These are phyloP conservation scores for Neoarthrinium moseri DNA, from an alignment of 2,329 filamentous ascomycete genomes.

Conservation along the genomic window DNA sequence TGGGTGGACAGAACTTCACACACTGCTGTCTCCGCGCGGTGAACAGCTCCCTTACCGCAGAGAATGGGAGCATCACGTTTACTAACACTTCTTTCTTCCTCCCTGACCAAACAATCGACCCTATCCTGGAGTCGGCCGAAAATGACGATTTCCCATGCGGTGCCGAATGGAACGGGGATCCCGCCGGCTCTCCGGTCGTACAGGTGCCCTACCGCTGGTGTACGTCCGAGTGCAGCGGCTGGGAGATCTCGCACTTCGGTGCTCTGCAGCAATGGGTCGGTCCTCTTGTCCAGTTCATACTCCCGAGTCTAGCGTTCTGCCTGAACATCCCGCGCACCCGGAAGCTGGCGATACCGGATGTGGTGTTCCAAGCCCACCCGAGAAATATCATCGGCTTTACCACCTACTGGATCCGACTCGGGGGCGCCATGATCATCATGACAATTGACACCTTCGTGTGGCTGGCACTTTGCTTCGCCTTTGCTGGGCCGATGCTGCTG, in stretches of 20 bases:
- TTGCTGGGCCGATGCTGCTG: constrained; percentile 6
- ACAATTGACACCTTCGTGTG: constrained; percentile 5
- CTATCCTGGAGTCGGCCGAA: constrained; percentile 14
- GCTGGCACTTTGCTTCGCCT: constrained; percentile 8
- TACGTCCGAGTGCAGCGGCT: constrained; percentile 24
- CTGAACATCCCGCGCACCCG: constrained; percentile 31
- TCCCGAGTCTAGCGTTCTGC: constrained; percentile 33
- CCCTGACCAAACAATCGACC: constrained; percentile 16
- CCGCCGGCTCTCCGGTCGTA: constrained; percentile 19
- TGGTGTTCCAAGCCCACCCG: constrained; percentile 61
- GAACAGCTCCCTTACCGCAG: constrained; percentile 20
- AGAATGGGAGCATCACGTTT: constrained; percentile 21
- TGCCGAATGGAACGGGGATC: constrained; percentile 19
- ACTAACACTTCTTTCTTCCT: constrained; percentile 20
- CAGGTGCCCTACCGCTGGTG: constrained; percentile 29
- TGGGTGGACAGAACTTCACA: constrained; percentile 27
- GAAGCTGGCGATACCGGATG: constrained; percentile 29
- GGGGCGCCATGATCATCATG: constrained; percentile 6
- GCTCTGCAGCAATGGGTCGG: constrained; percentile 30
- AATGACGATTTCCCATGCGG: constrained; percentile 26
- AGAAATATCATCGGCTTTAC: constrained; percentile 39
- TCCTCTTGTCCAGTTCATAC: constrained; percentile 32
- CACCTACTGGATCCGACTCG: constrained; percentile 24
- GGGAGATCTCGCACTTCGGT: constrained; percentile 25
- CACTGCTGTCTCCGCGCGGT: constrained; percentile 28